phyloP scores from a whole-genome alignment of 176 grass and related monocot genomes.

The Aegilops longissima region DNA sequence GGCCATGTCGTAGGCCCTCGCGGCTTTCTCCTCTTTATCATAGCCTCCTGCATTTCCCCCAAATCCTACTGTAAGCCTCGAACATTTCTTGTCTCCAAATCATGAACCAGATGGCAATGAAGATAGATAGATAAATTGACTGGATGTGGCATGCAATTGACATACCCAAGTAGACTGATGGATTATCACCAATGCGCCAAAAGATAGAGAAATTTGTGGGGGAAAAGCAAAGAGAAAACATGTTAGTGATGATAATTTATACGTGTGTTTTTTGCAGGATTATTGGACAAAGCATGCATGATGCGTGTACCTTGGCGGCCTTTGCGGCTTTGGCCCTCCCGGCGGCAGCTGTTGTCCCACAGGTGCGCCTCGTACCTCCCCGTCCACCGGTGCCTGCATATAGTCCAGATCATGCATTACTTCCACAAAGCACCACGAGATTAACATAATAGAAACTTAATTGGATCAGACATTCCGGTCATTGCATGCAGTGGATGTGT shows the following conservation, averaged over 20 bases:
- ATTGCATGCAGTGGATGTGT: too few relatives aligned
- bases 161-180: slow-evolving; percentile 83
- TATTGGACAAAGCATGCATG: slow-evolving; percentile 23
- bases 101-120: not conserved
- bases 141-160: not conserved
- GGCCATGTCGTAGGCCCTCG: slow-evolving; percentile 86
- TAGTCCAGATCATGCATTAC: not conserved
- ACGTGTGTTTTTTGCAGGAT: not conserved
- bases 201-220: not conserved
- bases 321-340: slow-evolving; percentile 97
- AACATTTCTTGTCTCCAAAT: not conserved
- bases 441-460: not conserved
- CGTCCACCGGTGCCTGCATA: slow-evolving; percentile 81
- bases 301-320: slow-evolving; percentile 80
- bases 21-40: slow-evolving; percentile 92
- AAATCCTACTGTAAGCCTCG: not conserved
- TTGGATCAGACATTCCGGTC: too few relatives aligned
- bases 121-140: too few relatives aligned
- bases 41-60: slow-evolving; percentile 63
- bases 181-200: not conserved
- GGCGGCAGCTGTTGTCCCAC: slow-evolving; percentile 98
- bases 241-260: slow-evolving; percentile 6
- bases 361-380: slow-evolving; percentile 97
- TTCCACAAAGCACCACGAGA: not conserved
- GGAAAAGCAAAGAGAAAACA: not conserved